Base-by-base conservation (phyloP, 768 basidiomycete species). In the Boletus rufocinnamomeus region DNA sequence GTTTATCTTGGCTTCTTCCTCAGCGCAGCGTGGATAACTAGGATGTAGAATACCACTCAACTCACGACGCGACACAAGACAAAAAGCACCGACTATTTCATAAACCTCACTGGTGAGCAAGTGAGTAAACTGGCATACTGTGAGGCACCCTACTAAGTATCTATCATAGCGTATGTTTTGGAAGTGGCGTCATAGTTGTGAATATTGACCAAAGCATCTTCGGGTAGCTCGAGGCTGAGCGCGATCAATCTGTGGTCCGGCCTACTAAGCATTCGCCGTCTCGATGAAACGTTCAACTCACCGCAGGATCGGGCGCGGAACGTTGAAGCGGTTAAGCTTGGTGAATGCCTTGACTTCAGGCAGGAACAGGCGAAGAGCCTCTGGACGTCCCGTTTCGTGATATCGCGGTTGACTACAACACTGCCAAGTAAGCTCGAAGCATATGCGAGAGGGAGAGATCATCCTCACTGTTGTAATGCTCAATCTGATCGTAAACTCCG, bases 401-500 rank as follows among this genome's bases (percentile, higher is more conserved):
- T 70, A 49, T 82, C 77, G 35, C 79, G 76, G 59, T 85, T 79
- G 55, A 85, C 85, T 86, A 46, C 1, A 10, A 17, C 23, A 9
- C 34, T 9, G 38, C 4, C 48, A 13, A 54, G 23, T 8, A 23
- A 52, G 30, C 3, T 3, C 8, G 11, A 16, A 30, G 32, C 17
- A 27, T 8, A 47, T 14, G 13, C n/a, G 17, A 30, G 25, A 4
- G 19, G 14, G 17, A 41, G 6, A 38, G 16, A 56, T 32, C 38
- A 16, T 6, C 61, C 80, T 56, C 57, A 88, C 87, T 76, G 61
- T 83, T 85, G 63, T 88, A 88, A 51, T 81, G 75, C 64, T 88
- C 86, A 19, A 87, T 63, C 61, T 87, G 84, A 64, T 89, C 87
- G 19, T 71, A 77, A 27, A 88, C 81, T 7, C 86, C 87, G 13